phyloP scores from a whole-genome alignment of 2,329 filamentous ascomycete species.

The Graphiopsis chlorocephala region DNA sequence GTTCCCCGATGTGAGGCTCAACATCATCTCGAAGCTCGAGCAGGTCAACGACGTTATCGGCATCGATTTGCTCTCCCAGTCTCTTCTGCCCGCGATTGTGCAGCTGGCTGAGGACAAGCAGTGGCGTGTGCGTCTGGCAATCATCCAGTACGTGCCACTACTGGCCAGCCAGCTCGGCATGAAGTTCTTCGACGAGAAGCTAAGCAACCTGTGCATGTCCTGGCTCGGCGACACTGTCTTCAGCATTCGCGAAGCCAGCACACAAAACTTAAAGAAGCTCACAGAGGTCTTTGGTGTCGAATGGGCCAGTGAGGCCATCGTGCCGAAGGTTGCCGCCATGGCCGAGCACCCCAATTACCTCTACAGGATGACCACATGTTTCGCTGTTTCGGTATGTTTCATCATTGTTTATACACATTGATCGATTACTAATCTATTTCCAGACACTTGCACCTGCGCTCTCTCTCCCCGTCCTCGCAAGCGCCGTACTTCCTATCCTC shows the following conservation, averaged over 20 bases:
- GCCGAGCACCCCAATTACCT: slow-evolving; percentile 97
- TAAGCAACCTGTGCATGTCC: slow-evolving; percentile 93
- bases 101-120: slow-evolving; percentile 98
- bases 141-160: slow-evolving; percentile 98
- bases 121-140: slow-evolving; percentile 95
- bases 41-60: slow-evolving; percentile 98
- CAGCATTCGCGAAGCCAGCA: slow-evolving; percentile 95
- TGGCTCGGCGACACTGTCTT: slow-evolving; percentile 99
- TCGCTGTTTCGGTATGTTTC: slow-evolving; percentile 88
- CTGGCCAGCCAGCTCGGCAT: slow-evolving; percentile 94
- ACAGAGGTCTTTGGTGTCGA: slow-evolving; percentile 98
- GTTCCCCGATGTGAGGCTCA: slow-evolving; percentile 93
- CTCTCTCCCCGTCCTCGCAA: slow-evolving; percentile 86
- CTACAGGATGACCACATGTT: slow-evolving; percentile 99
- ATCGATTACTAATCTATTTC: slow-evolving; percentile 17
- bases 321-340: slow-evolving; percentile 98
- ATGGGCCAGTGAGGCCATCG: slow-evolving; percentile 95
- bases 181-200: slow-evolving; percentile 97
- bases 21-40: slow-evolving; percentile 99
- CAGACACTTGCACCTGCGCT: slow-evolving; percentile 93
- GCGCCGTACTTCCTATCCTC: slow-evolving; percentile 92
- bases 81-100: slow-evolving; percentile 92
- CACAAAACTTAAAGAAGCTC: slow-evolving; percentile 95
- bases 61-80: slow-evolving; percentile 94
- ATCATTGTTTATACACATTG: neutral